Percentiles rank a stretch among this genome's conserved stretches.
Conservation (phyloP, 2,329 filamentous ascomycete genomes). For the Phialophora tarda region DNA sequence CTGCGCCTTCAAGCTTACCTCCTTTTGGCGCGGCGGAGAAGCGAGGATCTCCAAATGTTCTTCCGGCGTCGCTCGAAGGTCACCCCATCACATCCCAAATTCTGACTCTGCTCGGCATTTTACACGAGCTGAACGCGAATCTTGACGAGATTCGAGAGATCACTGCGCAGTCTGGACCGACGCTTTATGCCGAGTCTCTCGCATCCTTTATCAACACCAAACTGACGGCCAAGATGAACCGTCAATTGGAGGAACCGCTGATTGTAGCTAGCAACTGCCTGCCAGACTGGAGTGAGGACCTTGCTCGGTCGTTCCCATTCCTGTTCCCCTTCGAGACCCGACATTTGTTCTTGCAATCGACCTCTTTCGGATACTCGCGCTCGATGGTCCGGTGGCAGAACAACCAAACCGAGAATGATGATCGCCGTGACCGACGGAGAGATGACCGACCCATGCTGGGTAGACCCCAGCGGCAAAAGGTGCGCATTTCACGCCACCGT, state of each 20-base stretch:
- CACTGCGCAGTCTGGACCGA: constrained; percentile 60
- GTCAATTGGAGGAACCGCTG: constrained; percentile 92
- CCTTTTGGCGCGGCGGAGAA: constrained; percentile 20
- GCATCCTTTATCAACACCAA: constrained; percentile 99
- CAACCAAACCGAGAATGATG: constrained; percentile 79
- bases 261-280: constrained; percentile 97
- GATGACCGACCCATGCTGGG: constrained; percentile 93
- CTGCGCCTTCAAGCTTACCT: constrained; percentile 69
- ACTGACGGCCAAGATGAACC: constrained; percentile 94
- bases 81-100: constrained; percentile 86
- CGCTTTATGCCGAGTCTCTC: constrained; percentile 75
- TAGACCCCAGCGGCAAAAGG: constrained; percentile 91
- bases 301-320: constrained; percentile 93
- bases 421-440: constrained; percentile 76
- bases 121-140: constrained; percentile 92
- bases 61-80: constrained; percentile 80
- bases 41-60: constrained; percentile 57
- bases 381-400: constrained; percentile 99
- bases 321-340: constrained; percentile 97
- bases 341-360: constrained; percentile 95
- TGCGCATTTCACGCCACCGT: constrained; percentile 92
- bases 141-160: constrained; percentile 87
- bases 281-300: constrained; percentile 92
- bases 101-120: constrained; percentile 81
- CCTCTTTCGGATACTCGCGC: constrained; percentile 94